phyloP scores from a whole-genome alignment of 345 rosid genomes.

The Viola odorata region DNA sequence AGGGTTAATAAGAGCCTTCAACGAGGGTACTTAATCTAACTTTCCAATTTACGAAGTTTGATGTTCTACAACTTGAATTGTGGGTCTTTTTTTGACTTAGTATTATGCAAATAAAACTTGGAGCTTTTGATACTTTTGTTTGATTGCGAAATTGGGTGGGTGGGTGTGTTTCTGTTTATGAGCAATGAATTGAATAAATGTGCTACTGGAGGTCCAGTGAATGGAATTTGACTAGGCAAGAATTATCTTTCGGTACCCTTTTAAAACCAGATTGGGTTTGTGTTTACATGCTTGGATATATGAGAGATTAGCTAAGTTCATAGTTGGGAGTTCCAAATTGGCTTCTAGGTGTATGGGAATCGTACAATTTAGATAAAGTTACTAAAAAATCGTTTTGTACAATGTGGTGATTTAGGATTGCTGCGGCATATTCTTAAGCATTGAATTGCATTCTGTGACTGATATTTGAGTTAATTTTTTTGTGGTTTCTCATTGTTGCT shows the following conservation, averaged over 20 bases:
- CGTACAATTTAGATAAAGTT: not conserved
- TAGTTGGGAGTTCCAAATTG: not conserved
- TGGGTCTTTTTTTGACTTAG: not conserved
- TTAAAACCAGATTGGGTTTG: not conserved
- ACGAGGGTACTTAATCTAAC: conserved; percentile 41
- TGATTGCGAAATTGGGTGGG: too few species aligned
- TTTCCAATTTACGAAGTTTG: not conserved
- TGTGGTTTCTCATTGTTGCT: not conserved
- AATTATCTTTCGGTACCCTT: not conserved
- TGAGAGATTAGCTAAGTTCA: not conserved
- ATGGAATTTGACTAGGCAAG: not conserved
- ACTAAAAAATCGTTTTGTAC: not conserved
- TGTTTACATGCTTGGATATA: not conserved
- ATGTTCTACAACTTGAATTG: too few species aligned
- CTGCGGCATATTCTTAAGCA: not conserved
- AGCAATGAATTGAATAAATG: not conserved
- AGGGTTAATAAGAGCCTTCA: conserved; percentile 62
- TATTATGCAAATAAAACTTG: not conserved
- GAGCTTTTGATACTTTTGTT: not conserved
- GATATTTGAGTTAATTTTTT: conserved; percentile 3
- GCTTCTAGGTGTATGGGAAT: not conserved
- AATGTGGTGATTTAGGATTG: not conserved
- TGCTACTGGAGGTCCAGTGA: not conserved
- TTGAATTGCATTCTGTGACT: not conserved
- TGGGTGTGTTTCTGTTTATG: not conserved